Percentiles rank a stretch among this genome's conserved stretches.
Conservation (phyloP, 2,329 filamentous ascomycete genomes). For the Phyllosticta ampelicida region DNA sequence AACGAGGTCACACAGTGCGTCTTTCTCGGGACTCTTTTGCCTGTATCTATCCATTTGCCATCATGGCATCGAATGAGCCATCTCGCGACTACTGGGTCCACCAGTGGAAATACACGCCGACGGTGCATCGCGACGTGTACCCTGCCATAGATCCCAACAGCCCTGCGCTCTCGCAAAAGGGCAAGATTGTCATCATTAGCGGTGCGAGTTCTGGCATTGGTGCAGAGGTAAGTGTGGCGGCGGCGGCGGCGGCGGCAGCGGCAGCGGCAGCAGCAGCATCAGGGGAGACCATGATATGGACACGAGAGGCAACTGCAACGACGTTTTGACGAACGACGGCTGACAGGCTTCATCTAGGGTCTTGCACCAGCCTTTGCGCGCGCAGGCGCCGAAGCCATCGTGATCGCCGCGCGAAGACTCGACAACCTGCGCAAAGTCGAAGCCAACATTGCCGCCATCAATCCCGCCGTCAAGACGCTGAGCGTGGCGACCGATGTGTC, state of each 20-base stretch:
- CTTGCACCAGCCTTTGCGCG: slow-evolving; percentile 44
- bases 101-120: slow-evolving; percentile 2
- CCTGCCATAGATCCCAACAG: slow-evolving; percentile 37
- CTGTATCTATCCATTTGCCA: too few relatives aligned
- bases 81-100: background rate
- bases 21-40: too few relatives aligned
- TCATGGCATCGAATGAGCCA: background rate
- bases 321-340: background rate
- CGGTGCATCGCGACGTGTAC: slow-evolving; percentile 43
- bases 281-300: too few relatives aligned
- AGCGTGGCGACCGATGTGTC: slow-evolving; percentile 11
- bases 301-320: background rate
- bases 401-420: slow-evolving; percentile 43
- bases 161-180: slow-evolving; percentile 14
- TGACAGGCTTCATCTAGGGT: background rate
- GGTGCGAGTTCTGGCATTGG: slow-evolving; percentile 48
- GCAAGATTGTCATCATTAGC: slow-evolving; percentile 41
- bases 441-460: slow-evolving; percentile 20
- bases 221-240: slow-evolving; percentile 24
- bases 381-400: slow-evolving; percentile 43
- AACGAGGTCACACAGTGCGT: too few relatives aligned
- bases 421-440: slow-evolving; percentile 24
- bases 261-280: too few relatives aligned
- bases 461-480: slow-evolving; percentile 31
- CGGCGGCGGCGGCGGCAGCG: too few relatives aligned